A percentile compares a stretch with the other conserved stretches of the same genome.
These are phyloP conservation scores for Curvularia hawaiiensis DNA, from an alignment of 2,329 filamentous ascomycete species.

Conservation along the genomic window DNA sequence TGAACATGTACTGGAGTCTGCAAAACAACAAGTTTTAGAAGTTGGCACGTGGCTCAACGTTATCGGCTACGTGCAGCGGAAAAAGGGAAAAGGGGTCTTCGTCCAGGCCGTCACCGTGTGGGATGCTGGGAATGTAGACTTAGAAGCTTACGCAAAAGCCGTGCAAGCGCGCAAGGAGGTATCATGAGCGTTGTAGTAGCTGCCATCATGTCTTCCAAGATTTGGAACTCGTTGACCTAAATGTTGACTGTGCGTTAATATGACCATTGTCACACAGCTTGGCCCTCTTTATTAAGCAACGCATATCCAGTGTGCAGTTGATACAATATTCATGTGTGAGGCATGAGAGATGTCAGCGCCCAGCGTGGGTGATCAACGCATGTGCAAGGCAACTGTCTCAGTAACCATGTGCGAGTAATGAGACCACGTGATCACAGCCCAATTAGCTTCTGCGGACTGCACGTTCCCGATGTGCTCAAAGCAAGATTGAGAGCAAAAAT, in stretches of 20 bases:
- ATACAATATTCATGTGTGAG: not conserved
- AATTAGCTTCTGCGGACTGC: not conserved
- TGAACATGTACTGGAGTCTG: slow-evolving; percentile 68
- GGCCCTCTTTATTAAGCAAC: too few relatives aligned
- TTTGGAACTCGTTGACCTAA: not conserved
- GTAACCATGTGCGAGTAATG: not conserved
- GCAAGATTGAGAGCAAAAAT: not conserved
- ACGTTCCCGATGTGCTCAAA: not conserved
- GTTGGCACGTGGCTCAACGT: slow-evolving; percentile 90
- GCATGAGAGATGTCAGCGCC: not conserved
- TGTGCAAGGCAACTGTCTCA: not conserved
- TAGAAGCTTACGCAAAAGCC: slow-evolving; percentile 72
- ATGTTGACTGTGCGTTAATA: too few relatives aligned
- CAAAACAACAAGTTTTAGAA: slow-evolving; percentile 67
- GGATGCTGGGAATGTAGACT: slow-evolving; percentile 72
- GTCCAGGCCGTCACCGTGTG: slow-evolving; percentile 81
- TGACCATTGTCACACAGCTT: not conserved
- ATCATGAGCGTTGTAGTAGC: not conserved
- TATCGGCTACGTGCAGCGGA: slow-evolving; percentile 71
- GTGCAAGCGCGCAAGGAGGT: slow-evolving; percentile 24
- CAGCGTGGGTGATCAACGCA: not conserved
- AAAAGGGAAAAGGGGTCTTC: slow-evolving; percentile 41
- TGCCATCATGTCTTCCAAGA: not conserved
- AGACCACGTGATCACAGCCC: not conserved
- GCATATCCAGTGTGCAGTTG: too few relatives aligned